Evolutionary conservation across 1,139 yeast species (phyloP), one percentile per base, ranked within the genome.

Genomic region (Citeromyces hawaiiensis): DNA sequence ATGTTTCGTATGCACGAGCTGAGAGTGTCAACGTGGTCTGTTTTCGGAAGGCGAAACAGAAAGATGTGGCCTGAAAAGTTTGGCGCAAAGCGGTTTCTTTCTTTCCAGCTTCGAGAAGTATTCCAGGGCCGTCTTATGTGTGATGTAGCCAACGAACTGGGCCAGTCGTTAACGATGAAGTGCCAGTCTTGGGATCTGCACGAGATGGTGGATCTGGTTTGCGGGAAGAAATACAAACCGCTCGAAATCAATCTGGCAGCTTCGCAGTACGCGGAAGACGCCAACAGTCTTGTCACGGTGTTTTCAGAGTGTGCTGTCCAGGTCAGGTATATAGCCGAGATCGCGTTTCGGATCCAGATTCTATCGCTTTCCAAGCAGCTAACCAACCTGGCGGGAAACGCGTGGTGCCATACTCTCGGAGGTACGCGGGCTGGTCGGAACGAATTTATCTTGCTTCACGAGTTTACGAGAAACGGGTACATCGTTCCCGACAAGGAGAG

Each of bases 391-490:
- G 97, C 98, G 1, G 99, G 99, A 50, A 93, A 91, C 56, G 91
- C 96, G 0, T 93, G 99, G 99, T 75, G 94, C 2, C 87, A 85
- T 48, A 91, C 98, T 0, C 66, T 93, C 41, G 78, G 87, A 42
- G 99, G 99, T 60, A 85, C 97, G 0, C 74, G 99, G 53, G 94
- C 96, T 11, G 97, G 95, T 52, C 75, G 98, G 63, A 91, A 91
- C 59, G 98, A 93, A 59, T 91, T 66, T 55, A 85, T 93, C 70
- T 67, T 93, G 57, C 64, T 91, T 44, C 99, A 93, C 58, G 98
- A 93, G 59, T 93, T 93, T 59, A 70, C 78, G 25, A 76, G 80
- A 53, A 78, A 80, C 52, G 79, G 80, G 9, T 91, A 71, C 53
- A 78, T 93, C 50, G 83, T 87, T 4, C 98, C 98, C 1, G 98